Evolutionary conservation across 768 basidiomycete genomes (phyloP).

Genomic region (Suillus placidus): DNA sequence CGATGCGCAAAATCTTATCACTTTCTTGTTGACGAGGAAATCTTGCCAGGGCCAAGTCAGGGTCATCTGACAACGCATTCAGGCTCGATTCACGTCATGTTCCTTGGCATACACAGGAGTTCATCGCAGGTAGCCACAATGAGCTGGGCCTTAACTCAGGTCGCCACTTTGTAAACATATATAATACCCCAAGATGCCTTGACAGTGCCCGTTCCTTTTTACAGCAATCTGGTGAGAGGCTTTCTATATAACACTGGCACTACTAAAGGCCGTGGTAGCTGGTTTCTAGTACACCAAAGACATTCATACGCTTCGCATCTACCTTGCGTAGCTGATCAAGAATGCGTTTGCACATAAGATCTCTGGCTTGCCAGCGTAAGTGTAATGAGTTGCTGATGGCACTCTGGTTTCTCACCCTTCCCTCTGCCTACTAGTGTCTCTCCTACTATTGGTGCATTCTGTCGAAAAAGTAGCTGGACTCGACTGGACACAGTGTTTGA

Average conservation of each 20-base stretch:
- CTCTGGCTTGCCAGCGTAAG: background rate
- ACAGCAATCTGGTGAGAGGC: background rate
- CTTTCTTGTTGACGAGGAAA: conserved; percentile 2
- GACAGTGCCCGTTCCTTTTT: background rate
- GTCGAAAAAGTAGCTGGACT: background rate
- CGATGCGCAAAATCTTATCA: background rate
- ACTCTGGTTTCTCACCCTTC: background rate
- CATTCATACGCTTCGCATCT: background rate
- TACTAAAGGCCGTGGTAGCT: background rate
- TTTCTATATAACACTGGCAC: background rate
- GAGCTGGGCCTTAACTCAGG: background rate
- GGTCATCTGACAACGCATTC: background rate
- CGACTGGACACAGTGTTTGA: conserved; percentile 19
- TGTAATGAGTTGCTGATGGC: background rate
- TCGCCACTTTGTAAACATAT: background rate
- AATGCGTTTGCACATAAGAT: background rate
- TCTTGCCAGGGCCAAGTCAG: background rate
- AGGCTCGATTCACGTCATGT: background rate
- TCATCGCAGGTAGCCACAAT: background rate
- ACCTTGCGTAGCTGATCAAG: background rate
- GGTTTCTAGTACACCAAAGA: background rate
- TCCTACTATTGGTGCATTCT: background rate
- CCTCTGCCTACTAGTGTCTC: background rate
- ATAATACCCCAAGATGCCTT: background rate
- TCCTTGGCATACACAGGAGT: background rate